Conservation (phyloP, 176 grass and related monocot genomes). For the Chrysopogon serrulatus region DNA sequence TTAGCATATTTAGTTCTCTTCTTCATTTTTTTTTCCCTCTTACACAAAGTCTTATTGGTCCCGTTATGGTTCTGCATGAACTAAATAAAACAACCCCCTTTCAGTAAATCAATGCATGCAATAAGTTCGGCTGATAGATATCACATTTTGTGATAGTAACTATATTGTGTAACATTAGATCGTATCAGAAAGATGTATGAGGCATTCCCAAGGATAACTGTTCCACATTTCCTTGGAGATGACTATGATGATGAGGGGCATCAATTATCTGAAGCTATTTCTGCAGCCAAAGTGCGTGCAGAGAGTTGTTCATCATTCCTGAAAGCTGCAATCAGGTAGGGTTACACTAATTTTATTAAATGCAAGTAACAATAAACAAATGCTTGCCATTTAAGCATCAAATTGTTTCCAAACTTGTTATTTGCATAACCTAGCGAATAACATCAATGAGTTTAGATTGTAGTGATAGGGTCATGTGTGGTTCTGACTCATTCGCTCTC, state of each 20-base stretch:
- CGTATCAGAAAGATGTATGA: conserved; percentile 78
- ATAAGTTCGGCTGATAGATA: conserved; percentile 8
- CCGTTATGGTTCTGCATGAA: conserved; percentile 9
- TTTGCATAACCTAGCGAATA: conserved; percentile 15
- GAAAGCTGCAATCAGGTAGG: conserved; percentile 85
- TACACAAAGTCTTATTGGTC: conserved; percentile 1
- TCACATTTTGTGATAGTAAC: conserved; percentile 40
- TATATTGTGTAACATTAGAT: conserved; percentile 54
- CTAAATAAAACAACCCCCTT: background rate
- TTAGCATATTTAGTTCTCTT: background rate
- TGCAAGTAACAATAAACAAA: conserved; percentile 4
- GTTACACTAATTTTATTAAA: conserved; percentile 5
- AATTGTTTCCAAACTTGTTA: conserved; percentile 1
- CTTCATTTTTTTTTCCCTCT: background rate
- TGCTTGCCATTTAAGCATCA: background rate
- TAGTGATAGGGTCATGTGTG: conserved; percentile 5
- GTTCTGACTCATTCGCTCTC: conserved; percentile 15
- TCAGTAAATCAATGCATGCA: background rate
- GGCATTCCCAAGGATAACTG: conserved; percentile 80
- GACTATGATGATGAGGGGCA: conserved; percentile 83
- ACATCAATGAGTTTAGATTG: background rate
- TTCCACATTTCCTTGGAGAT: conserved; percentile 68
- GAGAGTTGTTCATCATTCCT: conserved; percentile 90
- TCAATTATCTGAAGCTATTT: conserved; percentile 84
- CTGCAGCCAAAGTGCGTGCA: conserved; percentile 77